Evolutionary conservation across 2,329 filamentous ascomycete genomes (phyloP).

Genomic region (Tricladium varicosporioides): DNA sequence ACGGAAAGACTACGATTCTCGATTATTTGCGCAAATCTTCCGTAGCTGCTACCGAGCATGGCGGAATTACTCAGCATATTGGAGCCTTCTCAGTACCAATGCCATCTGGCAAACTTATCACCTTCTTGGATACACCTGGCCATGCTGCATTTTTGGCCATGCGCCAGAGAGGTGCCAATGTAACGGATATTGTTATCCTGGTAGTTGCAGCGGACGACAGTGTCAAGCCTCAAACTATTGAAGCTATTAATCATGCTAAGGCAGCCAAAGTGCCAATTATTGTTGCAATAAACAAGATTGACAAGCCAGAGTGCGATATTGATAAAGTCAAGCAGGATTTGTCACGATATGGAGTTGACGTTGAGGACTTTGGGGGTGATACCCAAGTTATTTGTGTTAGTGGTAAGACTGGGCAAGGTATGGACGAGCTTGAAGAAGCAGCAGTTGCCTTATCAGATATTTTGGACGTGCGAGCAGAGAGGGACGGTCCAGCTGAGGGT

Average conservation of each 20-base stretch:
- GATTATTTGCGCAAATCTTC: conserved; percentile 93
- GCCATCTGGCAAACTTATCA: conserved; percentile 84
- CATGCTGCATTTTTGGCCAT: conserved; percentile 95
- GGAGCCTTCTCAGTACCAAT: conserved; percentile 93
- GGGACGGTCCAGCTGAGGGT: conserved; percentile 76
- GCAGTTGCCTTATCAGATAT: conserved; percentile 84
- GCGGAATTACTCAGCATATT: conserved; percentile 97
- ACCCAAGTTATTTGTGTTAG: conserved; percentile 89
- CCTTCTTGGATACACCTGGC: conserved; percentile 94
- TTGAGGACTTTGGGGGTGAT: conserved; percentile 94
- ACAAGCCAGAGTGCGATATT: conserved; percentile 78
- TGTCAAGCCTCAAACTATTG: conserved; percentile 94
- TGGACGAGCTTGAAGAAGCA: conserved; percentile 88
- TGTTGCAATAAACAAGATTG: conserved; percentile 96
- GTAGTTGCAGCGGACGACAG: conserved; percentile 97
- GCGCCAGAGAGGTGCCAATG: conserved; percentile 91
- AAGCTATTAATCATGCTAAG: conserved; percentile 92
- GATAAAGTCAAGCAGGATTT: conserved; percentile 89
- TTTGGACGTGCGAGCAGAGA: conserved; percentile 82
- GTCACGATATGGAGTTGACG: conserved; percentile 76
- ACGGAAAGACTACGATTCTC: conserved; percentile 94
- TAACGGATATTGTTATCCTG: conserved; percentile 94
- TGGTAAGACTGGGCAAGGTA: conserved; percentile 90
- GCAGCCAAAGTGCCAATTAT: conserved; percentile 89
- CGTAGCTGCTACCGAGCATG: conserved; percentile 86